Evolutionary conservation across 2,329 filamentous ascomycete genomes (phyloP).

Genomic region (Paecilomyces sp.): DNA sequence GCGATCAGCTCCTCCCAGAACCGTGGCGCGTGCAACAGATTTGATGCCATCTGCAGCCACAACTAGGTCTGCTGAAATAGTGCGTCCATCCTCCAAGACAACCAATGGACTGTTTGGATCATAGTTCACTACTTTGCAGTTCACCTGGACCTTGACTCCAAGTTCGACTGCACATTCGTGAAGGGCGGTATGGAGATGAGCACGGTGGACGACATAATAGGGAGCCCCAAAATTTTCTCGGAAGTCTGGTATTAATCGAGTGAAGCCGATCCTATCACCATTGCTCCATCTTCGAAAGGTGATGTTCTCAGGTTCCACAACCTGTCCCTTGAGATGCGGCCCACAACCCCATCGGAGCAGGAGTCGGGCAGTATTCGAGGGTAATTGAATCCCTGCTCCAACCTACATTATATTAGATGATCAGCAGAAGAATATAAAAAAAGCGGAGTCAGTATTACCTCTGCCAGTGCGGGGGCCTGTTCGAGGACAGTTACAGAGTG

Average conservation of each 20-base stretch:
- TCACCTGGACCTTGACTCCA: not conserved
- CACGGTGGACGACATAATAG: slow-evolving; percentile 22
- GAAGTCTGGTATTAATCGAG: slow-evolving; percentile 24
- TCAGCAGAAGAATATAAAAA: not conserved
- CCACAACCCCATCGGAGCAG: slow-evolving; percentile 26
- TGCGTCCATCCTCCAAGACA: not conserved
- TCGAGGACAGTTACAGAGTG: slow-evolving; percentile 22
- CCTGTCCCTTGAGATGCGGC: slow-evolving; percentile 16
- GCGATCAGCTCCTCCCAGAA: slow-evolving; percentile 4
- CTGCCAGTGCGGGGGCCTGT: slow-evolving; percentile 26
- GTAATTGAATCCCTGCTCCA: slow-evolving; percentile 36
- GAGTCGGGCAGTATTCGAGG: slow-evolving; percentile 27
- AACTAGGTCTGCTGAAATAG: not conserved
- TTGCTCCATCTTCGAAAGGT: slow-evolving; percentile 28
- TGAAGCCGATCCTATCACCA: slow-evolving; percentile 25
- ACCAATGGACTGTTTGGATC: not conserved
- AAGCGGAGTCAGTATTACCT: slow-evolving; percentile 20
- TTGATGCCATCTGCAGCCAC: not conserved
- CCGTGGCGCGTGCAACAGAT: not conserved
- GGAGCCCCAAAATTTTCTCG: slow-evolving; percentile 14
- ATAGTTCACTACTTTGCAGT: not conserved
- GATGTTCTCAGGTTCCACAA: slow-evolving; percentile 24
- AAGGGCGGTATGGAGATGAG: slow-evolving; percentile 22
- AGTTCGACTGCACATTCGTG: slow-evolving; percentile 11
- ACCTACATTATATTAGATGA: slow-evolving; percentile 13